Percentiles rank a stretch among this genome's conserved stretches.
phyloP scores from a whole-genome alignment of 257 asterid species.

The Oldenlandia corymbosa region DNA sequence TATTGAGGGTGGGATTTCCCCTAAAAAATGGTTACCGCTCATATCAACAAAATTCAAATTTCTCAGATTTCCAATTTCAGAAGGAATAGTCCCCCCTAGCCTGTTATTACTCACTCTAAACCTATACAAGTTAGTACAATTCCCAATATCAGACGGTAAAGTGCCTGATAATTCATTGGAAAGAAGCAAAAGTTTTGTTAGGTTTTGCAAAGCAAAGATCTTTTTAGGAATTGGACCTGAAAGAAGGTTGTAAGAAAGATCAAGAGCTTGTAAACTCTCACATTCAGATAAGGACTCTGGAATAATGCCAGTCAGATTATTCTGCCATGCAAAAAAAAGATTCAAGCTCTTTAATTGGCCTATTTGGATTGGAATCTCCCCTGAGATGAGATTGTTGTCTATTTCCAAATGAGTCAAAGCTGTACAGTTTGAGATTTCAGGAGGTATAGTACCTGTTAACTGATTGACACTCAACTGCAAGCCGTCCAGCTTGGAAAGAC shows the following conservation, averaged over 20 bases:
- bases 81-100: conserved; percentile 79
- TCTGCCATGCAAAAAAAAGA: conserved; percentile 89
- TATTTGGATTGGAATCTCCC: conserved; percentile 62
- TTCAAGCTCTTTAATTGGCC: conserved; percentile 54
- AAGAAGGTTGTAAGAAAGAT: conserved; percentile 76
- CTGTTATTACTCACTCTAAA: conserved; percentile 62
- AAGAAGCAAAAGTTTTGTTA: conserved; percentile 68
- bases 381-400: conserved; percentile 74
- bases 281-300: conserved; percentile 69
- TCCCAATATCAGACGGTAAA: conserved; percentile 79
- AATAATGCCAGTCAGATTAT: conserved; percentile 70
- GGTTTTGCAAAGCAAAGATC: conserved; percentile 54
- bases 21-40: conserved; percentile 61
- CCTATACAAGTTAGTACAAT: conserved; percentile 78
- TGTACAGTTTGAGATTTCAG: conserved; percentile 59
- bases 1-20: conserved; percentile 60
- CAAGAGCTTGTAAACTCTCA: conserved; percentile 71
- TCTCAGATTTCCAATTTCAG: conserved; percentile 68
- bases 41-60: conserved; percentile 69
- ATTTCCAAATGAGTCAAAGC: conserved; percentile 72
- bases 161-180: conserved; percentile 75
- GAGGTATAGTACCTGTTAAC: conserved; percentile 71
- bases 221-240: conserved; percentile 63
- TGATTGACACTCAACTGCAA: conserved; percentile 80
- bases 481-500: conserved; percentile 55